Conservation (phyloP, 371 early-diverging fungal species). For the Mycotypha africana region DNA sequence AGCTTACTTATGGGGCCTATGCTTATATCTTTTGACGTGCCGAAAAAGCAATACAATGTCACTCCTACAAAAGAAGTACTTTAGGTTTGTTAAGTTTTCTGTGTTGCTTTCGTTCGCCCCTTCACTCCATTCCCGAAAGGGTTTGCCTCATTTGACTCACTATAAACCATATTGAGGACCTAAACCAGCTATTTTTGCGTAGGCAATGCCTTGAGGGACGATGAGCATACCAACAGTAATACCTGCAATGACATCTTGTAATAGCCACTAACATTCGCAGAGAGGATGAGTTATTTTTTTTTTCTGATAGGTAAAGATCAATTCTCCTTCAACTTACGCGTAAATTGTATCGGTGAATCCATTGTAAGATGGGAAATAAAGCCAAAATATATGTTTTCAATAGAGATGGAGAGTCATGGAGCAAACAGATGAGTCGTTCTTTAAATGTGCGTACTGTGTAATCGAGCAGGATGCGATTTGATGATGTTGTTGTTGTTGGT, state of each 20-base stretch:
- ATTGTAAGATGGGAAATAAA: constrained; percentile 5
- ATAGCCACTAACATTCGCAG: background rate
- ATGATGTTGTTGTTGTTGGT: no score
- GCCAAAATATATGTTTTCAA: background rate
- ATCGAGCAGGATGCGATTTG: background rate
- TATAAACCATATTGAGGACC: constrained; percentile 46
- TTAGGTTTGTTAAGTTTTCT: background rate
- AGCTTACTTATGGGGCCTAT: constrained; percentile 71
- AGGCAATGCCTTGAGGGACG: constrained; percentile 82
- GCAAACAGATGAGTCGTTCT: background rate
- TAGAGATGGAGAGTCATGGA: background rate
- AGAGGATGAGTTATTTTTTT: no score
- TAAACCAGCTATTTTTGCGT: constrained; percentile 76
- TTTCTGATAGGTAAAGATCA: background rate
- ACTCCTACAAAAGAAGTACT: constrained; percentile 32
- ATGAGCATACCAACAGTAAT: constrained; percentile 80
- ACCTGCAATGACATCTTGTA: constrained; percentile 68
- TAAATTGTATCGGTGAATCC: constrained; percentile 21
- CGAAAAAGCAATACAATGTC: constrained; percentile 59
- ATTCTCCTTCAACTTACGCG: constrained; percentile 6
- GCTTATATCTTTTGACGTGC: constrained; percentile 80
- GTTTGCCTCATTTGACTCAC: constrained; percentile 21
- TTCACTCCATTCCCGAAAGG: no score
- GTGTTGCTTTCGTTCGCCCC: no score
- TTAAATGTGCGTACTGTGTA: background rate